Evolutionary conservation across 2,329 filamentous ascomycete genomes (phyloP).

Genomic region (Nigrospora osmanthi): DNA sequence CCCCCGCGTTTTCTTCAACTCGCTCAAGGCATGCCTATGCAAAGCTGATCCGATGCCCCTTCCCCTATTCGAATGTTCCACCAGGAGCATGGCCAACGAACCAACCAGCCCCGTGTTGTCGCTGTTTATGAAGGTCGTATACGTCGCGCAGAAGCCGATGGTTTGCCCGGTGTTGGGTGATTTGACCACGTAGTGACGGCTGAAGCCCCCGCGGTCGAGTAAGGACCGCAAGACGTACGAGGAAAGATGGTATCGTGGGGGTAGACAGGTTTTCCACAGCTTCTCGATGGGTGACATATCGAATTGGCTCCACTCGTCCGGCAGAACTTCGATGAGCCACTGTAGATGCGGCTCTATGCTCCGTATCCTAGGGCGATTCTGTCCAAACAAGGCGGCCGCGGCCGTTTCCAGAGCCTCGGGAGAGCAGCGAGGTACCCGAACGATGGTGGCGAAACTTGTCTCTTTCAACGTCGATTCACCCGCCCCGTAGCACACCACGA

Average conservation of each 20-base stretch:
- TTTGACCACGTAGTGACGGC: conserved; percentile 48
- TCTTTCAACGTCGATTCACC: conserved; percentile 28
- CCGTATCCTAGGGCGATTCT: conserved; percentile 11
- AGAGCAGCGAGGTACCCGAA: conserved; percentile 41
- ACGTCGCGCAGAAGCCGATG: conserved; percentile 53
- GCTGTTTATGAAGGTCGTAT: conserved; percentile 47
- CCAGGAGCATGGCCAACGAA: conserved; percentile 46
- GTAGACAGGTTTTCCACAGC: conserved; percentile 39
- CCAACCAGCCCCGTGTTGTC: conserved; percentile 44
- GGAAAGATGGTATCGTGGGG: conserved; percentile 37
- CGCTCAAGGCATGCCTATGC: conserved; percentile 40
- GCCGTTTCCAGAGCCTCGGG: conserved; percentile 38
- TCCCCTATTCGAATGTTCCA: conserved; percentile 36
- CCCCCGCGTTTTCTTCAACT: conserved; percentile 41
- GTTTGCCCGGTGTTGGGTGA: conserved; percentile 33
- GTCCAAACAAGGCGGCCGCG: conserved; percentile 43
- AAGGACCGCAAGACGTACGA: conserved; percentile 33
- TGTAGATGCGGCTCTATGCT: conserved; percentile 16
- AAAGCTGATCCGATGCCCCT: conserved; percentile 46
- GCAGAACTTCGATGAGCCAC: conserved; percentile 35
- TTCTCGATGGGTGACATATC: conserved; percentile 29
- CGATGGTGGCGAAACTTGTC: conserved; percentile 40
- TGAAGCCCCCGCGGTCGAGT: conserved; percentile 46
- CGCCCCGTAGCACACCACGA: conserved; percentile 43
- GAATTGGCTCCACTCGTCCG: conserved; percentile 21